Conservation (phyloP, 306 rosid species). For the Rosa persica region DNA sequence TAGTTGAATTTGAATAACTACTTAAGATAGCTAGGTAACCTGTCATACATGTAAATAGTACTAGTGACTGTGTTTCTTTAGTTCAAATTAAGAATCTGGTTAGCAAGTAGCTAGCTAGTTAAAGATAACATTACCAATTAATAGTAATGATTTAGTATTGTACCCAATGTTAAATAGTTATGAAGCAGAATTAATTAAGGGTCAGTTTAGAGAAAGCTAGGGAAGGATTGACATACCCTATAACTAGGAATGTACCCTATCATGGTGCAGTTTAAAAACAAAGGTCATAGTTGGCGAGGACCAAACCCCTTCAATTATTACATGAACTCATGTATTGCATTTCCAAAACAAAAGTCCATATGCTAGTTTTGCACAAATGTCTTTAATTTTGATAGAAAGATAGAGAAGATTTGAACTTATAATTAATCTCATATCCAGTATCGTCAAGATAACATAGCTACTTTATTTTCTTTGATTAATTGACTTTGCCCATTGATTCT, state of each 20-base stretch:
- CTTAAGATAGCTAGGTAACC: constrained; percentile 9
- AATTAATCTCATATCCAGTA: neutral
- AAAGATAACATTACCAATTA: neutral
- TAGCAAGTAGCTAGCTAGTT: neutral
- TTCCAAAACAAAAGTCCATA: neutral
- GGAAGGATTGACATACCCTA: neutral
- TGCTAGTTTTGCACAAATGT: neutral
- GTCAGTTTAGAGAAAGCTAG: neutral
- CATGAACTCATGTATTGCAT: neutral
- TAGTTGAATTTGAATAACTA: neutral
- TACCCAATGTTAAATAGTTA: neutral
- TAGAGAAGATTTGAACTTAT: neutral
- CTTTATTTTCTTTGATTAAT: neutral
- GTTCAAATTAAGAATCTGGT: neutral
- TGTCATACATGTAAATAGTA: neutral
- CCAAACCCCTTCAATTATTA: neutral
- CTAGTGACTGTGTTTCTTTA: neutral
- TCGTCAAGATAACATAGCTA: too few relatives aligned
- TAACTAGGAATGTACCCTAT: neutral
- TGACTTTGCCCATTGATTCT: too few relatives aligned
- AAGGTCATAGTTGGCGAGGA: too few relatives aligned
- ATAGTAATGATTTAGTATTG: neutral
- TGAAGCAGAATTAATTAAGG: neutral
- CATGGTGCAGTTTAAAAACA: neutral
- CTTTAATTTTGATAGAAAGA: neutral